Percentiles rank a stretch among this genome's conserved stretches.
Evolutionary conservation across 2,329 filamentous ascomycete species (phyloP).

Genomic region (Chrysoporthe austroafricana): DNA sequence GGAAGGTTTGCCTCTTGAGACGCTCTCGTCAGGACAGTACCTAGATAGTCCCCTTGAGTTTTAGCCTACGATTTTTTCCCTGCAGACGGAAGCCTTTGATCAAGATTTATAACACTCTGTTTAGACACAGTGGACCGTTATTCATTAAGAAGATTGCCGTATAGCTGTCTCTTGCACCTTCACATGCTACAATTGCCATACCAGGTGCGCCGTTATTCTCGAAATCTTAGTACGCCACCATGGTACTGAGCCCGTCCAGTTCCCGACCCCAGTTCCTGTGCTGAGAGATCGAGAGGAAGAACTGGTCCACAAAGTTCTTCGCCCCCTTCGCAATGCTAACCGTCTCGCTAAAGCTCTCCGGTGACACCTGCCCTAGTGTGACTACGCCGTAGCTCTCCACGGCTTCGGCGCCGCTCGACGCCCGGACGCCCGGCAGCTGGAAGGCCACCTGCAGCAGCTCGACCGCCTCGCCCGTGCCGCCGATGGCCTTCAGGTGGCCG

Average conservation of each 20-base stretch:
- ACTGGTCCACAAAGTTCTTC: conserved; percentile 71
- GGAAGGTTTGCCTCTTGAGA: no score
- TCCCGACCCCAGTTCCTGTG: conserved; percentile 78
- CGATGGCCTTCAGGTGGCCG: conserved; percentile 79
- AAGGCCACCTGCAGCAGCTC: conserved; percentile 60
- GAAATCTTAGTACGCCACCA: conserved; percentile 66
- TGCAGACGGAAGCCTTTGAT: no score
- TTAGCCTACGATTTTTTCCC: no score
- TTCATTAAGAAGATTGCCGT: neutral
- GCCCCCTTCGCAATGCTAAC: conserved; percentile 68
- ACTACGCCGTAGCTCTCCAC: conserved; percentile 78
- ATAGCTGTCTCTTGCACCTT: neutral
- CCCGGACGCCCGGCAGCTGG: conserved; percentile 45
- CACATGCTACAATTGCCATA: neutral
- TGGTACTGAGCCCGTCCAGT: conserved; percentile 66
- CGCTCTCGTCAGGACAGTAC: no score
- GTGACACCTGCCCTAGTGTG: conserved; percentile 59
- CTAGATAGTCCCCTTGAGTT: no score
- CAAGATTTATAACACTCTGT: no score
- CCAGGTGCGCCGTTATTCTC: neutral
- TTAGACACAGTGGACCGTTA: no score
- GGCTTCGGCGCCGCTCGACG: conserved; percentile 52
- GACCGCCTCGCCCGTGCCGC: conserved; percentile 73
- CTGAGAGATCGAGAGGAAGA: conserved; percentile 69
- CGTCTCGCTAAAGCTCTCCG: conserved; percentile 63